Evolutionary conservation across 305 asterid genomes (phyloP), one percentile per base, ranked within the genome.

Genomic region (Fraxinus floribunda): DNA sequence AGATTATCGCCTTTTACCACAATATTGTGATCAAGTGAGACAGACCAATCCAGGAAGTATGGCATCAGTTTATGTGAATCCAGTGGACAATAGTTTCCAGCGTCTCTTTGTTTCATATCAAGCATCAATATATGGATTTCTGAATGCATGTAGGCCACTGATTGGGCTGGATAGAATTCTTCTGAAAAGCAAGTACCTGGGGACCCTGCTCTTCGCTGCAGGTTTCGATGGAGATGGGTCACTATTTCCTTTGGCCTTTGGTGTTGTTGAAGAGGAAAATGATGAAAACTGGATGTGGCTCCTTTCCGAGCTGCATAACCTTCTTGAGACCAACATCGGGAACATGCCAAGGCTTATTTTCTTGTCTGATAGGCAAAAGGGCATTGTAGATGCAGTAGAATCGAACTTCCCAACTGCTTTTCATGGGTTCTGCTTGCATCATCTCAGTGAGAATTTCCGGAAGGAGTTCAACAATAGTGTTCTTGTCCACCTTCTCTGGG

Each of bases 251-350:
- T 79, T 93, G 73, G 97, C 95, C 30, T 93, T 93, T 6, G 93
- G 95, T 80, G 91, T 91, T 84, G 93, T 93, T 49, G 94, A 90
- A 0, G 94, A 91, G 83, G 97, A 90, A 84, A 91, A 76, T 52
- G 92, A 90, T 70, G 95, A 90, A 9, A 88, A 91, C 62, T 93
- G 95, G 97, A 83, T 89, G 93, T 93, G 97, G 97, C 90, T 91
- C 82, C 94, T 93, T 30, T 86, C 91, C 0, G 93, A 90, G 89
- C 86, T 93, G 36, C 95, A 86, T 64, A 89, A 84, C 35, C 92
- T 93, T 73, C 90, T 93, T 2, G 97, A 90, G 74, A 83, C 86
- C 72, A 93, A 93, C 88, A 87, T 94, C 0, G 95, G 89, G 68
- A 91, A 93, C 91, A 93, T 91, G 95, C 97, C 93, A 3, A 90